Evolutionary conservation across 2,329 filamentous ascomycete genomes (phyloP).

Genomic region (Aureobasidium pullulans): DNA sequence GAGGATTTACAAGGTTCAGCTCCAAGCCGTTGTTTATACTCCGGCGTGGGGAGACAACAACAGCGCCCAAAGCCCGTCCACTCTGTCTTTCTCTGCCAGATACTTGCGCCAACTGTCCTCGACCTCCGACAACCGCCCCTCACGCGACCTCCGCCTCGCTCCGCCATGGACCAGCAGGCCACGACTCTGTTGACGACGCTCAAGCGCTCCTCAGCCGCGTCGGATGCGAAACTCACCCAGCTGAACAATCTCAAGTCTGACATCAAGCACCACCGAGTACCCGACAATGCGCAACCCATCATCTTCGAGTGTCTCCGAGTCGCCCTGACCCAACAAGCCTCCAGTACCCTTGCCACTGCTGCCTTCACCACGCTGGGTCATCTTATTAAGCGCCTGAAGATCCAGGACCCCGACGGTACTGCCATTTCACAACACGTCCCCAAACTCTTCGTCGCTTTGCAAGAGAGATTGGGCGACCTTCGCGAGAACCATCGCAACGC

Average conservation of each 20-base stretch:
- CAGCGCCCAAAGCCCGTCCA: not conserved
- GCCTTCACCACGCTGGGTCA: slow-evolving; percentile 85
- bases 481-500: slow-evolving; percentile 77
- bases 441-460: slow-evolving; percentile 63
- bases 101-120: slow-evolving; percentile 3
- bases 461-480: slow-evolving; percentile 79
- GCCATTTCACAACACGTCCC: slow-evolving; percentile 58
- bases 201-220: slow-evolving; percentile 56
- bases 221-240: slow-evolving; percentile 61
- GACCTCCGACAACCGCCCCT: not conserved
- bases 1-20: slow-evolving; percentile 6
- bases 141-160: not conserved
- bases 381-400: slow-evolving; percentile 73
- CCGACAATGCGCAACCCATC: slow-evolving; percentile 60
- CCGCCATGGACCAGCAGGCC: slow-evolving; percentile 50
- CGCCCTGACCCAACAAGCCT: slow-evolving; percentile 69
- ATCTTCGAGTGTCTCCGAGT: slow-evolving; percentile 77
- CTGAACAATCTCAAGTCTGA: slow-evolving; percentile 69
- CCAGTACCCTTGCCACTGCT: slow-evolving; percentile 63
- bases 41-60: slow-evolving; percentile 5
- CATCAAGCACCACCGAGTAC: slow-evolving; percentile 89
- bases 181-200: slow-evolving; percentile 46
- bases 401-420: slow-evolving; percentile 72
- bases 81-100: not conserved
- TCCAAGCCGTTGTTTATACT: slow-evolving; percentile 6